phyloP scores from a whole-genome alignment of 2,329 filamentous ascomycete genomes.

The Aspergillus neotritici region DNA sequence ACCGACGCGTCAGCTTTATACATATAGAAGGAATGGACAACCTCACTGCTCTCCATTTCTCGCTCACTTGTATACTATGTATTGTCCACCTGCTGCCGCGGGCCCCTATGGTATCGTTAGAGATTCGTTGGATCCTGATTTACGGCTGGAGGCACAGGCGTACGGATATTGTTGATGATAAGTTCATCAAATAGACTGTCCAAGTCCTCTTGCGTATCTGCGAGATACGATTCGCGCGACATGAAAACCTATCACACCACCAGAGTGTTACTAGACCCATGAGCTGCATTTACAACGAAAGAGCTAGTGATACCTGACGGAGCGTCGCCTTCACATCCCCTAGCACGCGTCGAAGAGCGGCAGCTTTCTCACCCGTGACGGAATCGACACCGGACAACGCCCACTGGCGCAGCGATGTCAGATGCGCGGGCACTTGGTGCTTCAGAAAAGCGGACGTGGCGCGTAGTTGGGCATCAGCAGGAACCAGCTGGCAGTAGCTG shows the following conservation, averaged over 20 bases:
- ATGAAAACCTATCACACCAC: constrained; percentile 4
- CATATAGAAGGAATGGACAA: background rate
- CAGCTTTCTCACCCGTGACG: constrained; percentile 11
- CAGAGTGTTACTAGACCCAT: background rate
- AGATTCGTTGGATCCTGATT: too few relatives aligned
- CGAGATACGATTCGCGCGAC: background rate
- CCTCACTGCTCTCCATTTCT: constrained; percentile 9
- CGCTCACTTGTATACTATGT: constrained; percentile 6
- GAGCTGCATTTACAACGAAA: background rate
- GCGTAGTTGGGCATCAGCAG: constrained; percentile 14
- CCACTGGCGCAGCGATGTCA: constrained; percentile 18
- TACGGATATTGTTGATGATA: too few relatives aligned
- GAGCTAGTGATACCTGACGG: constrained; percentile 4
- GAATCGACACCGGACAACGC: constrained; percentile 8
- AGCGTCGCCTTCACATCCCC: constrained; percentile 6
- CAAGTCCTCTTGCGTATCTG: too few relatives aligned
- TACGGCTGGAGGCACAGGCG: too few relatives aligned
- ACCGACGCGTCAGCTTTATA: background rate
- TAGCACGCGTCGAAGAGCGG: constrained; percentile 8
- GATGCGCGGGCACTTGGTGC: constrained; percentile 9
- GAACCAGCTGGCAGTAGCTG: constrained; percentile 16
- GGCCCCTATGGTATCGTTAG: too few relatives aligned
- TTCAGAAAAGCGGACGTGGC: constrained; percentile 9
- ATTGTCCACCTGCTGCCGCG: background rate
- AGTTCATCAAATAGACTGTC: too few relatives aligned